phyloP scores from a whole-genome alignment of 768 basidiomycete species.

The Phlebiopsis flavidoalba region DNA sequence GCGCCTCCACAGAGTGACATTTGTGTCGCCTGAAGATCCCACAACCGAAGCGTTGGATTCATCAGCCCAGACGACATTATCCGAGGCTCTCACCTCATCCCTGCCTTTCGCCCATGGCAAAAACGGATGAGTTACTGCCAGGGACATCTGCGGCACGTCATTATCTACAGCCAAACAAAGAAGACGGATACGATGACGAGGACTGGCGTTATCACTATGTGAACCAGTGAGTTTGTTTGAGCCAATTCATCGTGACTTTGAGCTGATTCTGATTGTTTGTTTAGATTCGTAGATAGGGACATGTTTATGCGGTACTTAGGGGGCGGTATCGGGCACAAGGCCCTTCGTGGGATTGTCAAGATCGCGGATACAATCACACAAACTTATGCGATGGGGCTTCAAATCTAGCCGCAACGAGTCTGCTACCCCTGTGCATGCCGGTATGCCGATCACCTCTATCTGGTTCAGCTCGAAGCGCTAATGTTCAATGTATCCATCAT shows the following conservation, averaged over 20 bases:
- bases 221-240: constrained; percentile 16
- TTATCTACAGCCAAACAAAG: no score
- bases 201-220: constrained; percentile 23
- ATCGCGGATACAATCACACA: not conserved
- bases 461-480: no score
- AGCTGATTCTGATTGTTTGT: no score
- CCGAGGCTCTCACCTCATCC: constrained; percentile 37
- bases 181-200: not conserved
- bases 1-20: constrained; percentile 33
- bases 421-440: not conserved
- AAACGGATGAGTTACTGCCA: no score
- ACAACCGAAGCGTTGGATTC: constrained; percentile 35
- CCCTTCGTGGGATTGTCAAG: not conserved
- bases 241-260: no score
- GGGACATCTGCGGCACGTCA: no score
- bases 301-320: constrained; percentile 18
- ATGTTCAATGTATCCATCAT: no score
- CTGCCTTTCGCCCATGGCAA: no score
- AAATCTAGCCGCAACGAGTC: not conserved
- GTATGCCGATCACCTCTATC: no score
- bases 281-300: constrained; percentile 26
- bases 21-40: constrained; percentile 24
- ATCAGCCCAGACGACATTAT: constrained; percentile 38
- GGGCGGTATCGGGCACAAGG: not conserved
- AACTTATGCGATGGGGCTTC: not conserved